Evolutionary conservation across 345 rosid species (phyloP).

Genomic region (Rubroshorea leprosula): DNA sequence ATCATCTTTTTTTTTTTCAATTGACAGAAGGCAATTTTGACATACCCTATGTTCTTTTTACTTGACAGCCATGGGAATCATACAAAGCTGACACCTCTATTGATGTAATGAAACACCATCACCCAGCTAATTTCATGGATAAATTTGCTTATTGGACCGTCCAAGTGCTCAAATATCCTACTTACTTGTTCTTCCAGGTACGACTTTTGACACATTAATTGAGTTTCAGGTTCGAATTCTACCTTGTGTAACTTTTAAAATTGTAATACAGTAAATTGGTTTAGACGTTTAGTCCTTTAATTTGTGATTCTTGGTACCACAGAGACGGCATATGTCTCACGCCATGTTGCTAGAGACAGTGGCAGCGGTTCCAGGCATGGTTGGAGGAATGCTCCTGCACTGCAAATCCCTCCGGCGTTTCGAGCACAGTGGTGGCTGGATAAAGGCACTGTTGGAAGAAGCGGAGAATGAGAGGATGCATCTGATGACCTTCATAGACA

Average conservation of each 20-base stretch:
- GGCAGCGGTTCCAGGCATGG: constrained; percentile 64
- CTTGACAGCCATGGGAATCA: constrained; percentile 50
- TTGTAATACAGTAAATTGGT: no score
- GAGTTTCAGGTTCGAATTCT: no score
- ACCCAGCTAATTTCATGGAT: constrained; percentile 39
- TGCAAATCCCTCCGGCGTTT: constrained; percentile 51
- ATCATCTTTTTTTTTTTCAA: neutral
- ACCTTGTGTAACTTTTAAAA: no score
- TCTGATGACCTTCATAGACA: constrained; percentile 57
- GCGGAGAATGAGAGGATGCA: constrained; percentile 71
- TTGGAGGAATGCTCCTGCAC: constrained; percentile 61
- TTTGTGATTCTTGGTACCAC: neutral
- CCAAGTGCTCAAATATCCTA: constrained; percentile 46
- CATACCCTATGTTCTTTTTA: neutral
- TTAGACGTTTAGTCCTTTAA: neutral
- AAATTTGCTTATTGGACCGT: constrained; percentile 59
- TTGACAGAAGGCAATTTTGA: neutral
- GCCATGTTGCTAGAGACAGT: constrained; percentile 65
- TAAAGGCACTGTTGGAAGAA: constrained; percentile 57
- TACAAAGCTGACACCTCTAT: constrained; percentile 51
- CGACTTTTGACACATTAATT: neutral
- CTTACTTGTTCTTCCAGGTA: constrained; percentile 50
- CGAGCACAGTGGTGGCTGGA: constrained; percentile 68
- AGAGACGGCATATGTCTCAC: constrained; percentile 67
- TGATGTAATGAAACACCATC: constrained; percentile 51